These are phyloP conservation scores for Anthracocystis walkeri DNA, from an alignment of 1,284 basidiomycete genomes.

Conservation along the genomic window DNA sequence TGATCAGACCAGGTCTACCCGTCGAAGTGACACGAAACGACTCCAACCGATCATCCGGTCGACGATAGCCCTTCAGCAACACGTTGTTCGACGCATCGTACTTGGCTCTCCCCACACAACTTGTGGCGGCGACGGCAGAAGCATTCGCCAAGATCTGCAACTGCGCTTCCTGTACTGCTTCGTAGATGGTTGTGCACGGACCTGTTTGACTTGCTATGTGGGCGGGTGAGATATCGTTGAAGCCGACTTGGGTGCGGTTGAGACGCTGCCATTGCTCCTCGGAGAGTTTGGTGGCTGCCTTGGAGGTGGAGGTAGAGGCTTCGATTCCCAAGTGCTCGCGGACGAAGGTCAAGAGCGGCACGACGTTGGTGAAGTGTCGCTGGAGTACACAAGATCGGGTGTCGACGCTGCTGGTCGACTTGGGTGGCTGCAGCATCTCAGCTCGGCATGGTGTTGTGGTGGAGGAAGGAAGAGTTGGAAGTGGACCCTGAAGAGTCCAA, in stretches of 20 bases:
- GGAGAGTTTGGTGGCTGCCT: conserved; percentile 10
- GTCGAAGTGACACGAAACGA: conserved; percentile 22
- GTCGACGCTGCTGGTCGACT: background rate
- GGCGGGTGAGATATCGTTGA: background rate
- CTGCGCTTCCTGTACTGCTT: conserved; percentile 44
- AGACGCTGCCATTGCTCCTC: conserved; percentile 27
- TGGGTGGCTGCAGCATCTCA: conserved; percentile 8
- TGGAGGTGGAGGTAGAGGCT: conserved; percentile 17
- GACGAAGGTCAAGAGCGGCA: conserved; percentile 23
- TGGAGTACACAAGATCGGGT: conserved; percentile 21
- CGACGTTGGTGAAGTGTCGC: conserved; percentile 26
- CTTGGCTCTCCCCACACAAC: background rate
- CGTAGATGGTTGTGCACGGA: conserved; percentile 18
- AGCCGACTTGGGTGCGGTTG: conserved; percentile 17
- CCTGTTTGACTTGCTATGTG: background rate
- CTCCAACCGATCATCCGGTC: conserved; percentile 71
- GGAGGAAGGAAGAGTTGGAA: background rate
- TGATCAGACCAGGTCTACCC: conserved; percentile 72
- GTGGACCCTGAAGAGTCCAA: conserved; percentile 14
- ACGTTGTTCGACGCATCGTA: conserved; percentile 70
- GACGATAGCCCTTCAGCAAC: conserved; percentile 77
- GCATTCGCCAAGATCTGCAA: conserved; percentile 32
- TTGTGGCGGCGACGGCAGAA: background rate
- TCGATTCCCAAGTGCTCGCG: conserved; percentile 28
- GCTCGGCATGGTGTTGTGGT: conserved; percentile 7